Conservation (phyloP, 306 rosid genomes). For the Castanospermum australe region DNA sequence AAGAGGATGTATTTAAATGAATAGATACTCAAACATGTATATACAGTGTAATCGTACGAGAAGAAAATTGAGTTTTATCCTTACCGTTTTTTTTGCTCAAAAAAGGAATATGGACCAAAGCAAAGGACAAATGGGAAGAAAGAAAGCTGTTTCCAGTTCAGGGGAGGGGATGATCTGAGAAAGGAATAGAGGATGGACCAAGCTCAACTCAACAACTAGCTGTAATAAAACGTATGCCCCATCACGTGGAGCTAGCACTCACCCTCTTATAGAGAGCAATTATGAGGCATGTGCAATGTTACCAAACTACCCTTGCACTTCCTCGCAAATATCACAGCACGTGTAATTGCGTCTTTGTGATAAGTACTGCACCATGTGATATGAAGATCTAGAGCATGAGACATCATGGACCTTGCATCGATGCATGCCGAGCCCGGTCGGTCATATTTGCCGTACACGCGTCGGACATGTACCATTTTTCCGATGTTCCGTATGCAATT, state of each 20-base stretch:
- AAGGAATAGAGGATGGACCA: constrained; percentile 3
- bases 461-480: constrained; percentile 11
- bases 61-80: background rate
- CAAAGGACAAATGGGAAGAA: constrained; percentile 1
- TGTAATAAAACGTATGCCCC: constrained; percentile 32
- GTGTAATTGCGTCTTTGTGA: constrained; percentile 9
- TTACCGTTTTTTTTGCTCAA: background rate
- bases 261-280: constrained; percentile 45
- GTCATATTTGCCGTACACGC: constrained; percentile 54
- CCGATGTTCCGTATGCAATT: too few species aligned
- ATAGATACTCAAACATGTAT: background rate
- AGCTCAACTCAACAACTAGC: constrained; percentile 16
- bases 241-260: constrained; percentile 34
- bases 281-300: background rate
- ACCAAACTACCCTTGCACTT: constrained; percentile 48
- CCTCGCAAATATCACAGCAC: background rate
- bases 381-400: background rate
- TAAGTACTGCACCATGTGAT: background rate
- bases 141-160: background rate
- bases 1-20: background rate
- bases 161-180: background rate
- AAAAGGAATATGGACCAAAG: background rate
- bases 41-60: background rate
- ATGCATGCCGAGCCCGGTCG: constrained; percentile 17
- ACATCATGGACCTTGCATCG: constrained; percentile 18